Percentiles rank a stretch among this genome's conserved stretches.
These are phyloP conservation scores for Sungouiella thailandica DNA, from an alignment of 805 yeast genomes.

Conservation along the genomic window DNA sequence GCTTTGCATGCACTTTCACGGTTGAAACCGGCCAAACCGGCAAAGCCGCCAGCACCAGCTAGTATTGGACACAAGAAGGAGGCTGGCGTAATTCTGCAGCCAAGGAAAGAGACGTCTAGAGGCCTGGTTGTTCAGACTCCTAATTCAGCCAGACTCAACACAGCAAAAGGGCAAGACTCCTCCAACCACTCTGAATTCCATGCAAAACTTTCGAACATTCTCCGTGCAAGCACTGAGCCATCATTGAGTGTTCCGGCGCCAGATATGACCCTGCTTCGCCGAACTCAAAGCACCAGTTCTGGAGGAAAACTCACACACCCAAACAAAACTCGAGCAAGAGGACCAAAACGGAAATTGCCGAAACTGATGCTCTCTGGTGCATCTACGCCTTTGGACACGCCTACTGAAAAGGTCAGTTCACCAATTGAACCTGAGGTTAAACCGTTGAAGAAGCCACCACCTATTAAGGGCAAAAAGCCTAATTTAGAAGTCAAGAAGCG, in stretches of 20 bases:
- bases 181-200: slow-evolving; percentile 3
- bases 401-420: neutral
- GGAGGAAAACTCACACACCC: slow-evolving; percentile 34
- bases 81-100: no score
- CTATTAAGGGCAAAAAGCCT: slow-evolving; percentile 12
- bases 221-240: slow-evolving; percentile 28
- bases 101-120: no score
- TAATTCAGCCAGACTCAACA: neutral
- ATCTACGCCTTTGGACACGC: neutral
- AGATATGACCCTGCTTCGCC: neutral
- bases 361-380: slow-evolving; percentile 7
- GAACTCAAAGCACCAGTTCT: neutral
- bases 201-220: slow-evolving; percentile 20
- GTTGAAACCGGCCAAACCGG: slow-evolving; percentile 3
- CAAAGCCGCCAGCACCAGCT: no score
- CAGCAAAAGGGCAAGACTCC: neutral
- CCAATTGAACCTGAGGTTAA: neutral
- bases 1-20: slow-evolving; percentile 1
- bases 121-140: neutral
- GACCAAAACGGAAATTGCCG: slow-evolving; percentile 50
- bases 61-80: no score
- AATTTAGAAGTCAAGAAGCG: slow-evolving; percentile 11
- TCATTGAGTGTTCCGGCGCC: slow-evolving; percentile 4
- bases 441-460: slow-evolving; percentile 7
- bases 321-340: slow-evolving; percentile 44